Conservation (phyloP, 2,329 filamentous ascomycete genomes). For the Rhynchosporium secalis region DNA sequence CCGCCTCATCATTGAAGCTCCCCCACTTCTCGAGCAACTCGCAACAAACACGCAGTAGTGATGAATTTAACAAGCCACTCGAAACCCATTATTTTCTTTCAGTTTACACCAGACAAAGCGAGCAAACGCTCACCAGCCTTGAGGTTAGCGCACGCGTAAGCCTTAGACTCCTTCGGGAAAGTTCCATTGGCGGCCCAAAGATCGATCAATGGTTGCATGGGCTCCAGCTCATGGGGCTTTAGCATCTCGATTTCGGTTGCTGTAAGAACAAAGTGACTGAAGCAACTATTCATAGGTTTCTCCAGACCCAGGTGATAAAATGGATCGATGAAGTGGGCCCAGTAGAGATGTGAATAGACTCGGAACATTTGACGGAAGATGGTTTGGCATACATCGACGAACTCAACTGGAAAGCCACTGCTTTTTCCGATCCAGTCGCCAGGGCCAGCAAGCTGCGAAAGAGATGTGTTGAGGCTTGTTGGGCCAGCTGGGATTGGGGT, state of each 20-base stretch:
- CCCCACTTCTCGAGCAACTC: neutral
- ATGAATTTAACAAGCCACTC: neutral
- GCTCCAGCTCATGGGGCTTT: conserved; percentile 86
- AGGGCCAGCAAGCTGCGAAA: conserved; percentile 61
- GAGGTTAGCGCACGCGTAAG: conserved; percentile 64
- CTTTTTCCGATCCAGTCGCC: conserved; percentile 86
- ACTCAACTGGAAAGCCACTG: conserved; percentile 88
- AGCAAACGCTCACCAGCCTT: conserved; percentile 60
- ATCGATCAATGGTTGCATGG: conserved; percentile 92
- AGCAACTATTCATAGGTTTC: conserved; percentile 83
- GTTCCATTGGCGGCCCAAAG: conserved; percentile 88
- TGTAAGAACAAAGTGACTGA: conserved; percentile 80
- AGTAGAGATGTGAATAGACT: conserved; percentile 96
- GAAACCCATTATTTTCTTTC: conserved; percentile 1
- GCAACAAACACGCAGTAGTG: neutral
- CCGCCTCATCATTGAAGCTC: neutral
- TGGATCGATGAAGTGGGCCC: conserved; percentile 85
- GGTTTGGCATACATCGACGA: conserved; percentile 85
- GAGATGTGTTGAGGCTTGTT: conserved; percentile 51
- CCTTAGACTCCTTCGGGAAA: conserved; percentile 73
- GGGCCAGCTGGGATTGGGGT: conserved; percentile 41
- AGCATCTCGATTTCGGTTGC: conserved; percentile 81
- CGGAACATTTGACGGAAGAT: conserved; percentile 99
- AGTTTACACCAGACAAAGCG: conserved; percentile 28
- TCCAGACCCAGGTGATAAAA: conserved; percentile 81